A percentile compares a stretch with the other conserved stretches of the same genome.
phyloP scores from a whole-genome alignment of 768 basidiomycete species.

The Pisolithus microcarpus region DNA sequence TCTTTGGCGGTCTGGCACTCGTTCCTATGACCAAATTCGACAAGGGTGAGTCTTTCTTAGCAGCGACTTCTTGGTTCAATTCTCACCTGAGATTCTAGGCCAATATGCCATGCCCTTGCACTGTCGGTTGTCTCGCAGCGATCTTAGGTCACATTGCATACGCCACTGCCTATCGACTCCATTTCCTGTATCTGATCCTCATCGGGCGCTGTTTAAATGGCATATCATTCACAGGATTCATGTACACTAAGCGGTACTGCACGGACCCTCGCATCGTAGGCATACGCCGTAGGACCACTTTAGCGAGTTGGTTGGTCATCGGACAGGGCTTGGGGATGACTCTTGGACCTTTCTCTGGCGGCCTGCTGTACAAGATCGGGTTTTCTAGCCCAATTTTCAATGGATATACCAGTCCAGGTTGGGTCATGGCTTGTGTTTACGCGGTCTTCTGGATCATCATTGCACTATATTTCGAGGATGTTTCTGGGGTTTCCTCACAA shows the following conservation, averaged over 20 bases:
- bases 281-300: constrained; percentile 51
- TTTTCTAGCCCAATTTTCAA: constrained; percentile 54
- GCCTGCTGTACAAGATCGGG: constrained; percentile 54
- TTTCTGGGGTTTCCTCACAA: constrained; percentile 17
- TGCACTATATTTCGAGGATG: constrained; percentile 35
- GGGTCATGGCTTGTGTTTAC: constrained; percentile 56
- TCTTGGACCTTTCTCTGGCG: constrained; percentile 58
- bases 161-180: constrained; percentile 50
- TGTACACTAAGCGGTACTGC: constrained; percentile 67
- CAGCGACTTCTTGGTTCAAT: not conserved
- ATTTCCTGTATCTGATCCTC: constrained; percentile 63
- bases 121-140: constrained; percentile 44
- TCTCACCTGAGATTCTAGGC: constrained; percentile 30
- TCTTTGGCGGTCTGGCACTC: constrained; percentile 52
- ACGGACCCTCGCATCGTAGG: constrained; percentile 61
- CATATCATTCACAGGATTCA: constrained; percentile 52
- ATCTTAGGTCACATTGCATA: constrained; percentile 55
- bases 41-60: constrained; percentile 35
- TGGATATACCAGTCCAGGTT: constrained; percentile 60
- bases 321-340: constrained; percentile 58
- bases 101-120: constrained; percentile 48
- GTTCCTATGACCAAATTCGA: constrained; percentile 51
- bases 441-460: constrained; percentile 41
- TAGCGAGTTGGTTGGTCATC: constrained; percentile 56
- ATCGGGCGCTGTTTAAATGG: constrained; percentile 62